Evolutionary conservation across 805 yeast genomes (phyloP).

Genomic region (Yamadazyma scolyti): DNA sequence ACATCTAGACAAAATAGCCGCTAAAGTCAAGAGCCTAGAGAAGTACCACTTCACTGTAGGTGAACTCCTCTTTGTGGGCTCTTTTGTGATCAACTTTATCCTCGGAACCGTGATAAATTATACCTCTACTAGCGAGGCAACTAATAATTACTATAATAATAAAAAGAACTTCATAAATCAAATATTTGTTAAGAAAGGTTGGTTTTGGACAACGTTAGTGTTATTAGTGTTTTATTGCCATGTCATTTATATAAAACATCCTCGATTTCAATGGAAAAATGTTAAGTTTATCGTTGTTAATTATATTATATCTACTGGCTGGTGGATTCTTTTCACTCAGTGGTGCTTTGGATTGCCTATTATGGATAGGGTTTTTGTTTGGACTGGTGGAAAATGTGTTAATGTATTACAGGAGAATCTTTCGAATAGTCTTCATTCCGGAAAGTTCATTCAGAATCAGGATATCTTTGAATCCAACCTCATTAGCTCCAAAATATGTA

Average conservation of each 20-base stretch:
- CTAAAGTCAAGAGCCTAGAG: no score
- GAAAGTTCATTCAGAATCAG: slow-evolving; percentile 11
- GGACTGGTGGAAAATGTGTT: slow-evolving; percentile 80
- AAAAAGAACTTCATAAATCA: slow-evolving; percentile 71
- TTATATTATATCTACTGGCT: slow-evolving; percentile 54
- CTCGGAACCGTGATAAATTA: slow-evolving; percentile 50
- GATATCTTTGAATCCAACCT: slow-evolving; percentile 7
- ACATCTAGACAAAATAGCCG: no score
- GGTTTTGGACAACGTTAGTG: slow-evolving; percentile 75
- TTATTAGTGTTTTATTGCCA: slow-evolving; percentile 23
- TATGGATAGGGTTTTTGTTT: slow-evolving; percentile 79
- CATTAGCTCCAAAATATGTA: slow-evolving; percentile 32
- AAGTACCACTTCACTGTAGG: slow-evolving; percentile 12
- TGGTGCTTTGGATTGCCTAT: slow-evolving; percentile 82
- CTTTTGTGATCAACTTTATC: slow-evolving; percentile 39
- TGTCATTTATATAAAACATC: slow-evolving; percentile 9
- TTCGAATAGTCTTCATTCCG: slow-evolving; percentile 3
- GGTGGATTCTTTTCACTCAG: slow-evolving; percentile 89
- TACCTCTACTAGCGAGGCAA: slow-evolving; percentile 42
- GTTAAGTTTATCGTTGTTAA: slow-evolving; percentile 28
- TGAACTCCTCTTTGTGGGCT: slow-evolving; percentile 26
- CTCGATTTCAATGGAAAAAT: slow-evolving; percentile 3
- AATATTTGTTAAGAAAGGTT: slow-evolving; percentile 80
- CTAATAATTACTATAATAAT: slow-evolving; percentile 49
- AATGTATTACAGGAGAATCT: slow-evolving; percentile 15